A percentile compares a stretch with the other conserved stretches of the same genome.
Conservation (phyloP, 129 eudicot genomes). For the Silybum marianum region DNA sequence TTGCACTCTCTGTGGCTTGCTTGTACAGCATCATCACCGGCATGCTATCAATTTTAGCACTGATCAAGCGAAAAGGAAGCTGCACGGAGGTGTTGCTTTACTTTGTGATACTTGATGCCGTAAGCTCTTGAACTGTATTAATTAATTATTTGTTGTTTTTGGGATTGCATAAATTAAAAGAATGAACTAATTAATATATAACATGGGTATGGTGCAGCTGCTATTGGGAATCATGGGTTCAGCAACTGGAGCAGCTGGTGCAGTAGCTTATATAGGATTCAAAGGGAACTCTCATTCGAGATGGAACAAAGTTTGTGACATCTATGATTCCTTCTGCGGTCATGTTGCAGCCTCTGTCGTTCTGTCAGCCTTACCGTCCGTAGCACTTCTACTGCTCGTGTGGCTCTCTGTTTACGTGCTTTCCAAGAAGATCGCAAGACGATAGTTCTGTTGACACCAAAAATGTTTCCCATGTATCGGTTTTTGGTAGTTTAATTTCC, state of each 20-base stretch:
- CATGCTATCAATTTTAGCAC: slow-evolving; percentile 27
- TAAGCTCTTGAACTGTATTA: slow-evolving; percentile 27
- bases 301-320: slow-evolving; percentile 57
- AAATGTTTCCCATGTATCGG: neutral
- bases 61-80: slow-evolving; percentile 33
- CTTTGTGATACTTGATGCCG: slow-evolving; percentile 54
- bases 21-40: slow-evolving; percentile 51
- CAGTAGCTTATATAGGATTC: slow-evolving; percentile 66
- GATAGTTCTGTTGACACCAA: neutral
- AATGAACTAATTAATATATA: neutral
- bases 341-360: slow-evolving; percentile 49
- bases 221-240: slow-evolving; percentile 62
- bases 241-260: slow-evolving; percentile 69
- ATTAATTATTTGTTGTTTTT: neutral
- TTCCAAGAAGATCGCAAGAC: slow-evolving; percentile 36
- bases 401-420: slow-evolving; percentile 47
- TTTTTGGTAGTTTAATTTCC: neutral
- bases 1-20: slow-evolving; percentile 55
- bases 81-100: neutral
- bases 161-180: neutral
- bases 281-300: slow-evolving; percentile 59
- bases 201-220: slow-evolving; percentile 41
- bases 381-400: slow-evolving; percentile 55
- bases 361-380: slow-evolving; percentile 39
- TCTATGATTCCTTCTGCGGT: slow-evolving; percentile 54